Base-by-base conservation (phyloP, 1,284 basidiomycete genomes). In the Cutaneotrichosporon cavernicola region DNA sequence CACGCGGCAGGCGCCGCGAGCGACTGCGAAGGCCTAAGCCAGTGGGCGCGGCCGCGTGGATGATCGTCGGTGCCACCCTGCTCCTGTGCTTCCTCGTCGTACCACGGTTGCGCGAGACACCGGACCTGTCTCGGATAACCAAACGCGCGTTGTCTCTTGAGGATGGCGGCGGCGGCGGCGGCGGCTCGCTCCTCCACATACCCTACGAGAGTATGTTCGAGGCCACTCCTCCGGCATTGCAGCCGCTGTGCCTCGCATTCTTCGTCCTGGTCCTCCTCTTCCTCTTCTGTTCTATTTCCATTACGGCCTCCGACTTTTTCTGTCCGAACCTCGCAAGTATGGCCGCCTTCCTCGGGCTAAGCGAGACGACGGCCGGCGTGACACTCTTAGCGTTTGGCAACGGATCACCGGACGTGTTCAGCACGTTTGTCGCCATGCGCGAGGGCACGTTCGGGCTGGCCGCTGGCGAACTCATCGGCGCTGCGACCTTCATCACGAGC, bases 361-460 rank as follows among this genome's bases (percentile, higher is more conserved):
- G 90, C 71, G 92, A 97, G 79, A 91, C 90, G 65, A 88, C 96
- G 9, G 92, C 92, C 0, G 93, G 93, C 0, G 92, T 96, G 16
- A 96, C 94, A 0, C 90, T 97, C 71, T 85, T 97, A 26, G 94
- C 94, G 0, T 92, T 96, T 75, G 93, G 94, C 6, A 97, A 96
- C 75, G 92, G 92, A 34, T 92, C 90, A 70, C 93, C 92, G 0
- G 92, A 96, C 77, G 86, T 94, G 6, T 97, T 98, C 78, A 90
- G 92, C 13, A 98, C 96, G 0, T 97, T 96, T 77, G 90, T 91
- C 0, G 92, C 96, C 18, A 91, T 99, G 87, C 87, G 88, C 55
- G 84, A 88, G 16, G 84, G 89, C 72, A 92, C 93, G 0, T 93
- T 94, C 8, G 88, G 91, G 61, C 81, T 99, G 60, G 96, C 96